Evolutionary conservation across 1,284 basidiomycete species (phyloP), one percentile per base, ranked within the genome.

Genomic region (Vanrija pseudolonga): DNA sequence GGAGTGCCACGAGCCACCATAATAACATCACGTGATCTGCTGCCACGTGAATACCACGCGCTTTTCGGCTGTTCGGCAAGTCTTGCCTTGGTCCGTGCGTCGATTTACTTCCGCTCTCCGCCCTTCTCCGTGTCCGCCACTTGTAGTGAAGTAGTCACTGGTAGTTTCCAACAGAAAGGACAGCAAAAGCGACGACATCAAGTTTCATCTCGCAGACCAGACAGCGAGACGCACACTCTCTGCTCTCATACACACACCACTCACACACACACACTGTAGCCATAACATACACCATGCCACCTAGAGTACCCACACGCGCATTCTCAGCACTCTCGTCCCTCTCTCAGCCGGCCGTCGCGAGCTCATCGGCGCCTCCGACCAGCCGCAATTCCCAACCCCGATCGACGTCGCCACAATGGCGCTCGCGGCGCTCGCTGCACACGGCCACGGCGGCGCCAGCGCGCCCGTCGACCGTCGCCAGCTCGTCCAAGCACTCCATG

Each of bases 291-390:
- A 40, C n/a, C n/a, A 57, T 57, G 56, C 56, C 56, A 45, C 56
- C 56, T 18, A 23, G 56, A 47, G 44, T 57, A 45, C 56, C 56
- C 24, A 38, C 51, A 48, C 51, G 56, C 24, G 56, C 56, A 20
- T 42, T 57, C 17, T 46, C 49, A 20, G 24, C 32, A 32, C 32
- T 32, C 32, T 41, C 17, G n/a, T 47, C 40, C 23, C 55, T 22
- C 43, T 56, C 39, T 23, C 48, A 40, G 39, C 48, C 51, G 49
- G 49, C 56, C 22, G 22, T 17, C 39, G 49, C 43, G 24, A 51
- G 45, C 47, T 47, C 39, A 0, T 50, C 43, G 32, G 39, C 55
- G 26, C 40, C 45, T 20, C 36, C 17, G 19, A 24, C 15, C 28
- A 12, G 26, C 23, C 19, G 14, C 41, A 41, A 8, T 32, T 32